phyloP scores from a whole-genome alignment of 2,329 filamentous ascomycete genomes.

The Ambrosiella xylebori region DNA sequence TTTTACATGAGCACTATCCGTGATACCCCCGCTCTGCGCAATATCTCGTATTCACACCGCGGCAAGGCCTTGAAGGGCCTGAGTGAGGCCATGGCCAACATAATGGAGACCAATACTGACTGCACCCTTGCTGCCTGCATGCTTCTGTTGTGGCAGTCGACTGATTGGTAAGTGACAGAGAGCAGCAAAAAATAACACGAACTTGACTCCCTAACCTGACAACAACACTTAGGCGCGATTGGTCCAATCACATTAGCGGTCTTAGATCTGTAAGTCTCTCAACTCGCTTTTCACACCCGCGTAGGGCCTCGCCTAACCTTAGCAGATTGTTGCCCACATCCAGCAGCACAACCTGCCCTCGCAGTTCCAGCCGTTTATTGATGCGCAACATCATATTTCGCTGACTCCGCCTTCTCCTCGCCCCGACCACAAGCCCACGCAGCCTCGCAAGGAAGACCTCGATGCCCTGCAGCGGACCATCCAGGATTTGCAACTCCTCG shows the following conservation, averaged over 20 bases:
- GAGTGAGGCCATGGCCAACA: constrained; percentile 80
- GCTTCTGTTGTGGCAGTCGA: constrained; percentile 87
- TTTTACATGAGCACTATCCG: constrained; percentile 85
- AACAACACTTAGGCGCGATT: constrained; percentile 53
- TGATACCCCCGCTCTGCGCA: constrained; percentile 66
- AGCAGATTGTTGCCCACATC: constrained; percentile 46
- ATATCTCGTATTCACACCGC: constrained; percentile 78
- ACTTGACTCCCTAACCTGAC: constrained; percentile 15
- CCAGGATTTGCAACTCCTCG: constrained; percentile 49
- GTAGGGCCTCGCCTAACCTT: constrained; percentile 13
- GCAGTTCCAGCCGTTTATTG: constrained; percentile 66
- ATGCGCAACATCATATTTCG: constrained; percentile 42
- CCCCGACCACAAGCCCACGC: constrained; percentile 42
- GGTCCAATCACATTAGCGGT: constrained; percentile 84
- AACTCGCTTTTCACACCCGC: not conserved
- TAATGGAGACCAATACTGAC: constrained; percentile 61
- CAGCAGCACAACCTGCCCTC: constrained; percentile 82
- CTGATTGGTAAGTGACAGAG: constrained; percentile 60
- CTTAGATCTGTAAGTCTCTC: constrained; percentile 57
- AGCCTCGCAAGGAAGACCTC: constrained; percentile 52
- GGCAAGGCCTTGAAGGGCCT: constrained; percentile 73
- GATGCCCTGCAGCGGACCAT: constrained; percentile 50
- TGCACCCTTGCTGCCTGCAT: constrained; percentile 82
- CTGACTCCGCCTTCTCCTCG: constrained; percentile 41
- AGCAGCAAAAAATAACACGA: not conserved